These are phyloP conservation scores for Thalassiosira hispida DNA, from an alignment of 352 stramenopile species.

Conservation along the genomic window DNA sequence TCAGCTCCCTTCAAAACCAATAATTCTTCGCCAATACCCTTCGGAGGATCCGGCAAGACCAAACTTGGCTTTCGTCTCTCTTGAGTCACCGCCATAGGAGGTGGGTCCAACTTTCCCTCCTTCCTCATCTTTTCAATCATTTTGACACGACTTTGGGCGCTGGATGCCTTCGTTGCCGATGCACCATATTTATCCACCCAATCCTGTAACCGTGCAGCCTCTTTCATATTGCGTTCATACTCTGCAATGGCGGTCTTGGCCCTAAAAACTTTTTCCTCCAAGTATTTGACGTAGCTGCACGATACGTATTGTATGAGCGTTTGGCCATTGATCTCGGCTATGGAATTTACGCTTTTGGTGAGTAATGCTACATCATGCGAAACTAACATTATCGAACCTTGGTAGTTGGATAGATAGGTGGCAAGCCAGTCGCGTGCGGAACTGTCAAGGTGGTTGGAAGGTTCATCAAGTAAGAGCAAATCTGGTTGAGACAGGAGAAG, in stretches of 20 bases:
- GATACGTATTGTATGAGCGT: conserved; percentile 81
- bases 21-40: conserved; percentile 74
- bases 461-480: conserved; percentile 97
- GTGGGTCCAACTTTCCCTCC: conserved; percentile 81
- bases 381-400: conserved; percentile 95
- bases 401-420: conserved; percentile 95
- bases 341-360: conserved; percentile 90
- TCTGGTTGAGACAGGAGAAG: conserved; percentile 95
- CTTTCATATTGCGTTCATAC: conserved; percentile 83
- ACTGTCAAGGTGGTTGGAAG: conserved; percentile 98
- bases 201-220: conserved; percentile 76
- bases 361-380: conserved; percentile 97
- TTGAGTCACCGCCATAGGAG: conserved; percentile 58
- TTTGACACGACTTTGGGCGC: conserved; percentile 86
- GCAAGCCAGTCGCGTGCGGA: conserved; percentile 96
- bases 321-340: conserved; percentile 79
- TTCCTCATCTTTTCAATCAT: conserved; percentile 85
- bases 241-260: conserved; percentile 70
- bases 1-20: conserved; percentile 60
- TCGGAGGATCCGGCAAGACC: conserved; percentile 72
- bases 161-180: conserved; percentile 84
- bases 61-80: conserved; percentile 65
- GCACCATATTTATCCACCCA: conserved; percentile 86
- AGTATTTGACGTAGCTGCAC: conserved; percentile 85
- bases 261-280: conserved; percentile 80